Conservation (phyloP, 257 asterid species). For the Vinca minor region DNA sequence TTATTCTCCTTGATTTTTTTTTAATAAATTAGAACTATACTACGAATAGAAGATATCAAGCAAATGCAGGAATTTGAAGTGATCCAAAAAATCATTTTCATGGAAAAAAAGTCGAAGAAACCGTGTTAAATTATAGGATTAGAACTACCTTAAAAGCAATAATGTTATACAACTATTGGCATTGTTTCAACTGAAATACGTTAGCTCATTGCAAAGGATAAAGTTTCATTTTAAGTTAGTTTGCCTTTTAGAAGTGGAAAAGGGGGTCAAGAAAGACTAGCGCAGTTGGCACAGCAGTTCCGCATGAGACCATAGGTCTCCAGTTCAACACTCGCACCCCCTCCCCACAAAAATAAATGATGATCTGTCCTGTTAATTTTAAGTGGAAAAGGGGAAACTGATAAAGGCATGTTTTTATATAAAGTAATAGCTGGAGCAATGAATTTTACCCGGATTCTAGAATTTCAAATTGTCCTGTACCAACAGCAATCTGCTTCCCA, state of each 20-base stretch:
- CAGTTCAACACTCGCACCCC: too few species aligned
- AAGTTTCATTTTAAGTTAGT: background rate
- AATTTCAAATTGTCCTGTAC: constrained; percentile 61
- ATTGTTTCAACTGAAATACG: background rate
- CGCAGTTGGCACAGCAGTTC: too few species aligned
- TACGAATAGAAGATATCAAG: too few species aligned
- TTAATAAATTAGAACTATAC: too few species aligned
- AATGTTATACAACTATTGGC: background rate
- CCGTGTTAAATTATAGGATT: background rate
- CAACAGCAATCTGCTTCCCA: constrained; percentile 64
- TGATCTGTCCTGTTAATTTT: too few species aligned
- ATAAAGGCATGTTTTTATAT: background rate
- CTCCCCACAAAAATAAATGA: too few species aligned
- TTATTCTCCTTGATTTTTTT: too few species aligned
- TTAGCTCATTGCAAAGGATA: background rate
- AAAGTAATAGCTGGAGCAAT: background rate
- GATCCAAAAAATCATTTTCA: too few species aligned
- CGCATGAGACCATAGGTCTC: too few species aligned
- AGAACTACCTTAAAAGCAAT: background rate
- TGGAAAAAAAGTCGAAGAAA: background rate
- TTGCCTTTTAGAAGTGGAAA: background rate
- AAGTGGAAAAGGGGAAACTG: background rate
- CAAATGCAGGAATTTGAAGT: too few species aligned
- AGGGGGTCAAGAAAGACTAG: too few species aligned
- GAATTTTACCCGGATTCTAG: constrained; percentile 58